Evolutionary conservation across 805 yeast genomes (phyloP).

Genomic region (Lipomyces yamanashiensis): DNA sequence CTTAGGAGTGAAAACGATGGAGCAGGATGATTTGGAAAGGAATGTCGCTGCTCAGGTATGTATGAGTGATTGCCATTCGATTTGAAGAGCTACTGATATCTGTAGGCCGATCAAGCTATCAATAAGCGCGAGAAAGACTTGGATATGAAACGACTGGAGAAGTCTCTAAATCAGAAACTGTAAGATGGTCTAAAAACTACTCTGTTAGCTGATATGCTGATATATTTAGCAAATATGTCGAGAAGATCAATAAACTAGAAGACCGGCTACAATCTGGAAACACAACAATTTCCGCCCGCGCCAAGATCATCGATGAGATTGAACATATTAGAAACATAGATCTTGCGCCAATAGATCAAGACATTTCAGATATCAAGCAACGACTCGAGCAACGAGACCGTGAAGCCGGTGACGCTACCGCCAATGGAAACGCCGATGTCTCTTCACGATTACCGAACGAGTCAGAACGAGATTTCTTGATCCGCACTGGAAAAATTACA

Average conservation of each 20-base stretch:
- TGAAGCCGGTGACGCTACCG: constrained; percentile 24
- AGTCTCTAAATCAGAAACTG: constrained; percentile 56
- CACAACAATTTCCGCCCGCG: constrained; percentile 69
- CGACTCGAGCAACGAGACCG: constrained; percentile 49
- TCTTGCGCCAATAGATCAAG: constrained; percentile 58
- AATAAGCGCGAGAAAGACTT: constrained; percentile 67
- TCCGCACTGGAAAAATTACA: constrained; percentile 89
- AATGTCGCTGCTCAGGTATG: constrained; percentile 57
- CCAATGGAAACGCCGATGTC: constrained; percentile 22
- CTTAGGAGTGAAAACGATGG: constrained; percentile 65
- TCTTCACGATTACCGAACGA: constrained; percentile 65
- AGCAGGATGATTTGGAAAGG: constrained; percentile 79
- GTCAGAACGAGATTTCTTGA: constrained; percentile 73
- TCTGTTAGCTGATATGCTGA: not conserved
- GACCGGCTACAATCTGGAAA: constrained; percentile 55
- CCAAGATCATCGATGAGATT: constrained; percentile 59
- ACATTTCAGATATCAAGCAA: constrained; percentile 63
- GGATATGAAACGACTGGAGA: constrained; percentile 75
- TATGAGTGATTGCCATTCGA: not conserved
- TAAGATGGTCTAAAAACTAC: not conserved
- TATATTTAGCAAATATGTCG: constrained; percentile 45
- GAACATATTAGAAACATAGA: constrained; percentile 54
- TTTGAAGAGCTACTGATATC: not conserved
- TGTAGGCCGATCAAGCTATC: constrained; percentile 66
- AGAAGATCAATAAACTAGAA: constrained; percentile 55